Percentiles rank a stretch among this genome's conserved stretches.
Conservation (phyloP, 2,329 filamentous ascomycete species). For the Ophiostoma sp. region DNA sequence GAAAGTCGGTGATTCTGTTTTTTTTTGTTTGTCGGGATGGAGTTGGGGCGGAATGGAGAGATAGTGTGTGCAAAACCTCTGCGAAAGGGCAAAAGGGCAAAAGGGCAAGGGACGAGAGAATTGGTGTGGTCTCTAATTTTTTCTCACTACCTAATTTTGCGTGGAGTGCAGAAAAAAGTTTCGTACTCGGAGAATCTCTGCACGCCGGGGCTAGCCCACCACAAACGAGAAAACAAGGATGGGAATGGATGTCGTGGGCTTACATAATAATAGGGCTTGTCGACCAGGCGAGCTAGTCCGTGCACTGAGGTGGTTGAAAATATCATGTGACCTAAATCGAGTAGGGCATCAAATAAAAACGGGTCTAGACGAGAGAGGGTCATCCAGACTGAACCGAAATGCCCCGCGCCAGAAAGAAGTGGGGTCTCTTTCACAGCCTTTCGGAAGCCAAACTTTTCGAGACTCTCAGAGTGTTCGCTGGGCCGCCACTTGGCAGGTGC, state of each 20-base stretch:
- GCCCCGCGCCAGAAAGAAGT: neutral
- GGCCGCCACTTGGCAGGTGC: constrained; percentile 22
- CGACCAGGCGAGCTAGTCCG: constrained; percentile 8
- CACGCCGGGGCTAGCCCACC: constrained; percentile 17
- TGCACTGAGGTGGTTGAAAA: neutral
- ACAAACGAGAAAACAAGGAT: constrained; percentile 6
- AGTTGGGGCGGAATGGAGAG: neutral
- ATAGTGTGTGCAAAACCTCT: constrained; percentile 11
- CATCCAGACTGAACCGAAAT: neutral
- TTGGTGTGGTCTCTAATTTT: constrained; percentile 19
- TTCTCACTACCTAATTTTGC: constrained; percentile 20
- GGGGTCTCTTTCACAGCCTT: neutral
- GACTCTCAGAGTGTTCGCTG: neutral
- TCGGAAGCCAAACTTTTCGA: neutral
- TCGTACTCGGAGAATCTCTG: constrained; percentile 15
- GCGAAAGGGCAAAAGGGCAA: constrained; percentile 8
- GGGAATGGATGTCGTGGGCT: constrained; percentile 27
- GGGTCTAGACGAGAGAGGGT: neutral
- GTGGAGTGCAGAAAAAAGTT: constrained; percentile 28
- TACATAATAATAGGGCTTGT: constrained; percentile 31
- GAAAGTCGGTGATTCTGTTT: constrained; percentile 23
- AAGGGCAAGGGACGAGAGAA: neutral
- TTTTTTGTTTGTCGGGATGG: constrained; percentile 22
- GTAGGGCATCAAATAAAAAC: constrained; percentile 9
- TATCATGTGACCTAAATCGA: constrained; percentile 14